Evolutionary conservation across 176 grass and related monocot genomes (phyloP), one percentile per base, ranked within the genome.

Genomic region (Raddia distichophylla): DNA sequence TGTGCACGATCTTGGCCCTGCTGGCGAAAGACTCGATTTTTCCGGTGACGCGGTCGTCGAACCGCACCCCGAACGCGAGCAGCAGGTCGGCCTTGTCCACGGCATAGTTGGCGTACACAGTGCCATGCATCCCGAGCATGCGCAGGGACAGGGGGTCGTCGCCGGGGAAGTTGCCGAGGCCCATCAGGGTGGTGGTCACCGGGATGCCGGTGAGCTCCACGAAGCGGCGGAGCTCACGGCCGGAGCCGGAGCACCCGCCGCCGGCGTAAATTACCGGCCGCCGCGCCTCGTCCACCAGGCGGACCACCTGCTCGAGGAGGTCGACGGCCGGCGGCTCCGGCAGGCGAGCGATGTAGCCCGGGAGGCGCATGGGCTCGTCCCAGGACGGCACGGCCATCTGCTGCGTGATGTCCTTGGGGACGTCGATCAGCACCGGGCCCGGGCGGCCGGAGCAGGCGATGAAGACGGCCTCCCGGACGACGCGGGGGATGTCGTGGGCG

Each of bases 121-220:
- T 99, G 17, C 93, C 96, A 69, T 99, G 96, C 96, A 99, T 99
- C 71, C 96, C 96, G 60, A 99, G 86, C 96, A 99, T 99, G 16
- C 87, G 75, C 67, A 99, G 77, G 20, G 90, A 95, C 14, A 99
- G 82, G 0, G 89, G 86, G 10, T 86, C 93, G 2, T 89, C 87
- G 7, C 84, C 82, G 37, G 96, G 93, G 61, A 93, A 99, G 64
- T 95, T 94, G 8, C 96, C 96, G 2, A 99, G 93, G 66, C 96
- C 96, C 96, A 95, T 99, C 16, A 99, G 86, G 71, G 96, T 99
- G 33, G 90, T 99, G 14, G 96, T 84, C 32, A 99, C 93, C 5
- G 96, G 96, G 59, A 99, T 91, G 9, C 93, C 93, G 3, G 88
- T 91, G 57, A 99, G 74, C 10, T 92, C 84, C 57, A 93, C 93